A percentile compares a stretch with the other conserved stretches of the same genome.
These are phyloP conservation scores for Eucalyptus viminalis DNA, from an alignment of 345 rosid genomes.

Conservation along the genomic window DNA sequence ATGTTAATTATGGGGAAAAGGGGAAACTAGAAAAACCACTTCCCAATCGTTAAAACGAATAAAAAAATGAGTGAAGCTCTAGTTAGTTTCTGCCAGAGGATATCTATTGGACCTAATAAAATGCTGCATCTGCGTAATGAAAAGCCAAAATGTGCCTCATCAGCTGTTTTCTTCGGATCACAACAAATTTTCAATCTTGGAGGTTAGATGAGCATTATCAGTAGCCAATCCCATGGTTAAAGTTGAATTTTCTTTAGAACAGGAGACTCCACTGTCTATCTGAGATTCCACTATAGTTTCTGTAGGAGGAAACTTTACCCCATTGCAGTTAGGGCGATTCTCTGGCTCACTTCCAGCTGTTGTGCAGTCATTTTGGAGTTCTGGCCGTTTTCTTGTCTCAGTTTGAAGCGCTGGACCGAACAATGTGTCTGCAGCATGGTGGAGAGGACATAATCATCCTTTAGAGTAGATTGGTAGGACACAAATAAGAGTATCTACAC, in stretches of 20 bases:
- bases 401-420: not conserved
- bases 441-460: not conserved
- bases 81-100: not conserved
- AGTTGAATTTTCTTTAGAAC: not conserved
- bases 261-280: not conserved
- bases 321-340: not conserved
- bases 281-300: not conserved
- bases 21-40: not conserved
- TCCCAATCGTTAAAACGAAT: not conserved
- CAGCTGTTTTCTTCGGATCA: not conserved
- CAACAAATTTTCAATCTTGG: not conserved
- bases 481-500: not conserved
- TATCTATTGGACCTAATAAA: not conserved
- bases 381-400: constrained; percentile 4
- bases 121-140: not conserved
- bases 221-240: not conserved
- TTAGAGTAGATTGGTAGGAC: not conserved
- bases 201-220: not conserved
- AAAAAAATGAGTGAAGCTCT: not conserved
- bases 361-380: not conserved
- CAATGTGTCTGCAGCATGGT: constrained; percentile 14
- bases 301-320: not conserved
- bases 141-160: not conserved
- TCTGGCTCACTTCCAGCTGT: not conserved
- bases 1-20: not conserved